These are phyloP conservation scores for Phialophora expanda DNA, from an alignment of 2,329 filamentous ascomycete species.

Conservation along the genomic window DNA sequence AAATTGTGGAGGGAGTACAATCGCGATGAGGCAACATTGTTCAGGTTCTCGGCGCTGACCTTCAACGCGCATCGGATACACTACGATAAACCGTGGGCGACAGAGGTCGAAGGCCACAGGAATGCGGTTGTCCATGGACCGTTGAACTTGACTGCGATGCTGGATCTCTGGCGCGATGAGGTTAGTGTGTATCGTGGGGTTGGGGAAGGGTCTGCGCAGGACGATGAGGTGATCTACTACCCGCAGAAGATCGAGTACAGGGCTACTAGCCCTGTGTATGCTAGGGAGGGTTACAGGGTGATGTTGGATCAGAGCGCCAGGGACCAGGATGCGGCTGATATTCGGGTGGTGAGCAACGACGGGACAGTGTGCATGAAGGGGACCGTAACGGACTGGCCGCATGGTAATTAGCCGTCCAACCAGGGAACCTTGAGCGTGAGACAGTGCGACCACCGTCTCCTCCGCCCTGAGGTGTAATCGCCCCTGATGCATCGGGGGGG, in stretches of 20 bases:
- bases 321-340: slow-evolving; percentile 36
- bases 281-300: slow-evolving; percentile 54
- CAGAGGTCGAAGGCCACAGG: slow-evolving; percentile 50
- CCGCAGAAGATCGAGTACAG: slow-evolving; percentile 55
- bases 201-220: slow-evolving; percentile 26
- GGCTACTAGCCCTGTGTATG: slow-evolving; percentile 58
- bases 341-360: slow-evolving; percentile 42
- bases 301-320: slow-evolving; percentile 46
- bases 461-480: background rate
- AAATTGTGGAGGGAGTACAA: slow-evolving; percentile 43
- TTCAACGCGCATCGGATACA: slow-evolving; percentile 55
- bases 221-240: slow-evolving; percentile 39
- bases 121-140: slow-evolving; percentile 53
- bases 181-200: slow-evolving; percentile 36
- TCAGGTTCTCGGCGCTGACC: slow-evolving; percentile 52
- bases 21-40: slow-evolving; percentile 50
- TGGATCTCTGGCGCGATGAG: slow-evolving; percentile 53
- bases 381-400: slow-evolving; percentile 38
- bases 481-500: background rate
- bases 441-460: background rate
- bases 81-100: slow-evolving; percentile 52
- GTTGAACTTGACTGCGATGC: slow-evolving; percentile 50
- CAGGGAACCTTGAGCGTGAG: background rate
- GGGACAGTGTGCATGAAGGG: slow-evolving; percentile 44
- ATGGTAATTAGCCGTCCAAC: background rate